Evolutionary conservation across 1,284 basidiomycete genomes (phyloP).

Genomic region (Lentinula novae-zelandiae): DNA sequence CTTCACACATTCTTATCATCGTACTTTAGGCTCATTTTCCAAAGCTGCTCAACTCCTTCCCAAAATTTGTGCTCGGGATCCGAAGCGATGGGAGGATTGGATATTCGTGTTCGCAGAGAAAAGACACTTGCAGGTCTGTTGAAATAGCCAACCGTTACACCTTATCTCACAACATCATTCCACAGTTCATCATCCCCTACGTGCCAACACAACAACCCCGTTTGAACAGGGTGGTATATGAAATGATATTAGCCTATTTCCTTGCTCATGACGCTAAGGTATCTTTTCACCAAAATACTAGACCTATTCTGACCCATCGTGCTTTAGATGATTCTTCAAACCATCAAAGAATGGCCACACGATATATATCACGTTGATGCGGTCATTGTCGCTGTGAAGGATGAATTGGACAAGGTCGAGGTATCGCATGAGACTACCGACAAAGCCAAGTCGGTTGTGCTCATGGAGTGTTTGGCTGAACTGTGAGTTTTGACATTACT

Average conservation of each 20-base stretch:
- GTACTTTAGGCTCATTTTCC: slow-evolving; percentile 60
- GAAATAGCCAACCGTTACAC: neutral
- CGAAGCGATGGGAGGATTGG: slow-evolving; percentile 91
- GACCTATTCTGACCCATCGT: neutral
- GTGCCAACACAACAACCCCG: slow-evolving; percentile 83
- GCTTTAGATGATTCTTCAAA: slow-evolving; percentile 66
- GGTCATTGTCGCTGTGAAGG: slow-evolving; percentile 85
- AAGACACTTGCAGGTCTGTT: slow-evolving; percentile 69
- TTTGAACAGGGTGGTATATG: slow-evolving; percentile 85
- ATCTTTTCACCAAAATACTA: slow-evolving; percentile 20
- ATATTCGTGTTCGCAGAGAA: slow-evolving; percentile 90
- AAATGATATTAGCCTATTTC: slow-evolving; percentile 91
- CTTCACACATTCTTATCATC: neutral
- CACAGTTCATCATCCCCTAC: slow-evolving; percentile 81
- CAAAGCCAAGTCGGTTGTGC: slow-evolving; percentile 41
- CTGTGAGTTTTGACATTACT: slow-evolving; percentile 47
- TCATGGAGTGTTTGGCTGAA: slow-evolving; percentile 93
- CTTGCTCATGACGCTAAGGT: slow-evolving; percentile 77
- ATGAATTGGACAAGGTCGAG: slow-evolving; percentile 69
- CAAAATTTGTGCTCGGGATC: slow-evolving; percentile 81
- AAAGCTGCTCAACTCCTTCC: slow-evolving; percentile 87
- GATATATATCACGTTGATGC: slow-evolving; percentile 88
- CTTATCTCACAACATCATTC: neutral
- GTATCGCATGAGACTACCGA: slow-evolving; percentile 36
- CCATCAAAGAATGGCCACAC: slow-evolving; percentile 85